Conservation (phyloP, 306 rosid species). For the Cyclanthera cordifolia region DNA sequence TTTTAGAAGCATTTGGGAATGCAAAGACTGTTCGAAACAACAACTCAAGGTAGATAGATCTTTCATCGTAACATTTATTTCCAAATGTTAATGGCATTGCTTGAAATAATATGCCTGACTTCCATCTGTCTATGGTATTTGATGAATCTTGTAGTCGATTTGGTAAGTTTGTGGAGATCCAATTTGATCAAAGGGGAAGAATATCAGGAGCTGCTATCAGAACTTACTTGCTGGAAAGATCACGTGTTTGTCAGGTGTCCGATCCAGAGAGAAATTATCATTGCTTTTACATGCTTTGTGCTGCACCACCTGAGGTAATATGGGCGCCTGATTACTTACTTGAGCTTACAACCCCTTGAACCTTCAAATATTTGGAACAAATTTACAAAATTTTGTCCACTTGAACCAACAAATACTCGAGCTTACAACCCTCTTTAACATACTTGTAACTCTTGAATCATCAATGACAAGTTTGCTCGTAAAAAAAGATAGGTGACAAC, state of each 20-base stretch:
- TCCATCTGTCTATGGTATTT: conserved; percentile 15
- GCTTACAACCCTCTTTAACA: background rate
- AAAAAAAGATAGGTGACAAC: background rate
- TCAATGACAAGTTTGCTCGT: background rate
- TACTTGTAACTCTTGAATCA: background rate
- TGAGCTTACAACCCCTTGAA: background rate
- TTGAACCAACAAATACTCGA: background rate
- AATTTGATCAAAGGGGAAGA: conserved; percentile 86
- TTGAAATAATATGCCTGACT: conserved; percentile 15
- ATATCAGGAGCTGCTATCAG: conserved; percentile 99
- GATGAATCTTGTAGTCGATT: conserved; percentile 64
- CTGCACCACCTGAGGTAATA: conserved; percentile 86
- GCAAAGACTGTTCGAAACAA: conserved; percentile 97
- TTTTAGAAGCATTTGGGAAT: conserved; percentile 97
- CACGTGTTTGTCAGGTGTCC: conserved; percentile 98
- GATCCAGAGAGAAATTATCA: conserved; percentile 98
- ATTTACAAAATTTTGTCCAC: background rate
- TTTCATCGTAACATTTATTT: conserved; percentile 1
- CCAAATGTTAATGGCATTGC: conserved; percentile 16
- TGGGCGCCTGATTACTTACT: background rate
- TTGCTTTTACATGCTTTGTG: conserved; percentile 99
- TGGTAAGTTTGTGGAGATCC: conserved; percentile 98
- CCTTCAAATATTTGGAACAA: background rate
- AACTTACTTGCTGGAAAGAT: conserved; percentile 94
- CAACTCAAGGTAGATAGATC: conserved; percentile 65